A percentile compares a stretch with the other conserved stretches of the same genome.
Conservation (phyloP, 179 eudicot species). For the Camellia oleifera region DNA sequence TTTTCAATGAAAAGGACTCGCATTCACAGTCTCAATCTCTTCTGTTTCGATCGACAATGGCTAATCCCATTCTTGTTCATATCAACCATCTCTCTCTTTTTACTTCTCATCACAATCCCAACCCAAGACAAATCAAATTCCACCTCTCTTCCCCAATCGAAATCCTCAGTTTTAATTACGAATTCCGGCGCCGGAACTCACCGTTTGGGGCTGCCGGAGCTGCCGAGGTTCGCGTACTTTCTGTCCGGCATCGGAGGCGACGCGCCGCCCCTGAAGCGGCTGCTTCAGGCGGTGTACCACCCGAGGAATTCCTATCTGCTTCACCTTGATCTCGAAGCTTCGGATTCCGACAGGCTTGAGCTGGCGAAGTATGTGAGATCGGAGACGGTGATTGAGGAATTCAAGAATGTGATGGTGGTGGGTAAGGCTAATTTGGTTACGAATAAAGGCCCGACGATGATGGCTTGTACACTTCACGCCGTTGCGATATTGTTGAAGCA, state of each 20-base stretch:
- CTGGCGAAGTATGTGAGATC: constrained; percentile 54
- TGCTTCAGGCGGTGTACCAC: constrained; percentile 75
- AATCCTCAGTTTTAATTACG: constrained; percentile 10
- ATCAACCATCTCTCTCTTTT: constrained; percentile 28
- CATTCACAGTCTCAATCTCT: constrained; percentile 14
- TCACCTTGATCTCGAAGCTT: constrained; percentile 76
- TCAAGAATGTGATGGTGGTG: constrained; percentile 66
- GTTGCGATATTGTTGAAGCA: constrained; percentile 62
- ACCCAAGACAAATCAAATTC: neutral
- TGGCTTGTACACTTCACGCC: constrained; percentile 60
- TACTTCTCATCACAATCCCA: constrained; percentile 19
- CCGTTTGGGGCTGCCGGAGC: constrained; percentile 30
- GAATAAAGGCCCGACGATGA: constrained; percentile 64
- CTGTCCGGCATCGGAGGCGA: constrained; percentile 64
- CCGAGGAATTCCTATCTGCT: constrained; percentile 73
- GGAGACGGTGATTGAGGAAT: constrained; percentile 31
- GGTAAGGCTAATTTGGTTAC: constrained; percentile 76
- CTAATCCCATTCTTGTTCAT: constrained; percentile 21
- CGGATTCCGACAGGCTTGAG: constrained; percentile 55
- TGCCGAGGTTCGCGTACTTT: constrained; percentile 73
- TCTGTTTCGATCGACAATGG: constrained; percentile 31
- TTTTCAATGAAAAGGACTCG: constrained; percentile 20
- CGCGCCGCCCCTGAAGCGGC: constrained; percentile 44
- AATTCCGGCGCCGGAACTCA: neutral
- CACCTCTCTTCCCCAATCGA: constrained; percentile 17